Evolutionary conservation across 2,329 filamentous ascomycete species (phyloP).

Genomic region (Cladosporium sp.): DNA sequence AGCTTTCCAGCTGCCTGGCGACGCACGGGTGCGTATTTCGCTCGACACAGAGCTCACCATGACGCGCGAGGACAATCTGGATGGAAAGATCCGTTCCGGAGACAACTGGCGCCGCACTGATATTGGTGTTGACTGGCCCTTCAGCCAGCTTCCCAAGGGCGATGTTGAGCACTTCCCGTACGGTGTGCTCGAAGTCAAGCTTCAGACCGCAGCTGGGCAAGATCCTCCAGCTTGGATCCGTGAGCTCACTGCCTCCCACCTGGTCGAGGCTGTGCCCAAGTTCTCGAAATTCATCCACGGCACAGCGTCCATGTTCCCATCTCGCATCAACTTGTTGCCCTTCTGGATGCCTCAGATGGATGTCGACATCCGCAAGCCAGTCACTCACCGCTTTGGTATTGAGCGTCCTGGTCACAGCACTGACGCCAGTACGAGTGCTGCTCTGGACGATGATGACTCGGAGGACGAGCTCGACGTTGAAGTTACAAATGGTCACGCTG

Average conservation of each 20-base stretch:
- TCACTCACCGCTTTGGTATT: conserved; percentile 86
- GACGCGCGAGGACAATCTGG: conserved; percentile 91
- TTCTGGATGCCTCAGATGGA: conserved; percentile 99
- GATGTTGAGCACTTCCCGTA: conserved; percentile 94
- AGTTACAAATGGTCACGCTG: conserved; percentile 46
- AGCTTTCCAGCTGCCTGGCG: conserved; percentile 93
- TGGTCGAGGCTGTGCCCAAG: conserved; percentile 98
- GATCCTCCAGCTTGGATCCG: conserved; percentile 96
- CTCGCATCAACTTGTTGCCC: conserved; percentile 83
- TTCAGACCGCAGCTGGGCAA: conserved; percentile 93
- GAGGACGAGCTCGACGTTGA: conserved; percentile 62
- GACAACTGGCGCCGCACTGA: conserved; percentile 97
- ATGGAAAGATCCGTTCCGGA: conserved; percentile 72
- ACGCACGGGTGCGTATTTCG: conserved; percentile 93
- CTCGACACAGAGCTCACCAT: conserved; percentile 95
- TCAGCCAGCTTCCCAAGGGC: conserved; percentile 79
- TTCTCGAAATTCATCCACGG: conserved; percentile 99
- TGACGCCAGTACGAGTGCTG: conserved; percentile 74
- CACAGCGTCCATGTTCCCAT: conserved; percentile 81
- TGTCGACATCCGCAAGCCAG: conserved; percentile 91
- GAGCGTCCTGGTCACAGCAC: conserved; percentile 73
- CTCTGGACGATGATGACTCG: conserved; percentile 73
- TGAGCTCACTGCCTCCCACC: conserved; percentile 85
- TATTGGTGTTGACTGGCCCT: conserved; percentile 94
- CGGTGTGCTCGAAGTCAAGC: conserved; percentile 92